Base-by-base conservation (phyloP, 441 rosid species). In the Syzygium malaccense region DNA sequence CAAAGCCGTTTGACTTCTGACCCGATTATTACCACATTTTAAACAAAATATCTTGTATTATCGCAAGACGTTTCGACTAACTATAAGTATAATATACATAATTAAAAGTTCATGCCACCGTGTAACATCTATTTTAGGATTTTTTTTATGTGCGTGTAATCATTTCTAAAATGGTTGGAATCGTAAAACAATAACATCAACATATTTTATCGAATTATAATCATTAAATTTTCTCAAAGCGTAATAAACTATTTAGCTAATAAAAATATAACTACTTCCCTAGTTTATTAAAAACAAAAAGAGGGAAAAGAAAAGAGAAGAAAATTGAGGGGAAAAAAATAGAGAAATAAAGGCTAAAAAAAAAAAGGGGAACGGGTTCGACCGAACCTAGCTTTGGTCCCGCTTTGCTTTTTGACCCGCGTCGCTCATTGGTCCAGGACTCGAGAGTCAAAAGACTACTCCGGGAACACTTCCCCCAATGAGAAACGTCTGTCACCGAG, bases 1-100 rank as follows among this genome's bases (percentile, higher is more conserved):
- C 23, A 3, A 1, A 55, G 56, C 23, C 56, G 18, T 55, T 55
- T 18, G 19, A 20, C 19, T 55, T 6, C 18, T 55, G 23, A 55
- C 56, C 56, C 23, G 0, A 18, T 41, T 8, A 55, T 6, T 17
- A 55, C 56, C 56, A 55, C 18, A 55, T 55, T 55, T 55, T 55
- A 6, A 18, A 55, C 23, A 55, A 55, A 55, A 18, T 55, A 55
- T 2, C 9, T 18, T 18, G 56, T 18, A 13, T 60, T 60, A 13
- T 60, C 32, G 28, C 17, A 0, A 28, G 4, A 28, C 28, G 17
- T 28, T 60, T 60, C 1, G 8, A 60, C 14, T 13, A 30, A 17
- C 41, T 17, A 32, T 6, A 7, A 32, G 13, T 17, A 23, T 32
- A 66, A 32, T 12, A 32, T 32, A 8, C 13, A 66, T 18, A 66